Evolutionary conservation across 2,329 filamentous ascomycete genomes (phyloP).

Genomic region (Nemania sp.): DNA sequence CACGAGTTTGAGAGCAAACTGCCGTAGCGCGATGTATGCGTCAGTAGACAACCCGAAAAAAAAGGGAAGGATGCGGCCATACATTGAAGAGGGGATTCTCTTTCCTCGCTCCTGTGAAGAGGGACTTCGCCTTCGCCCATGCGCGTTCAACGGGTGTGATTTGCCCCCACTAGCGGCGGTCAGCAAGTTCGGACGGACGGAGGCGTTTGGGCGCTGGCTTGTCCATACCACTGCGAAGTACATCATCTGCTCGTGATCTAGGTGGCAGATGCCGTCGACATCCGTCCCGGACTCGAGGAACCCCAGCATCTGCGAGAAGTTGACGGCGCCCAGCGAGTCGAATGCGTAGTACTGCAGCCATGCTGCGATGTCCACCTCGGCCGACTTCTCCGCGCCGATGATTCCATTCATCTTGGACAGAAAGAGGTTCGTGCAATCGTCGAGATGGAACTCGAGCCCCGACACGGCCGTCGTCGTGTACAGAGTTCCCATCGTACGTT

Average conservation of each 20-base stretch:
- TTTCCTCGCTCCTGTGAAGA: constrained; percentile 12
- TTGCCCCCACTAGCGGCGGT: constrained; percentile 17
- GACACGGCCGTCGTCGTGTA: constrained; percentile 22
- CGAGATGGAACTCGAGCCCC: constrained; percentile 17
- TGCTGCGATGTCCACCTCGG: constrained; percentile 9
- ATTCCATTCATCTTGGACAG: constrained; percentile 18
- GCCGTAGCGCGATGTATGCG: background rate
- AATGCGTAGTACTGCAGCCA: constrained; percentile 27
- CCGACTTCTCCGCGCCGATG: constrained; percentile 4
- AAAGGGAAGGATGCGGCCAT: background rate
- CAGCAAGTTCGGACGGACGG: background rate
- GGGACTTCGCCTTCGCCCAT: constrained; percentile 9
- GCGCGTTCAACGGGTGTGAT: constrained; percentile 7
- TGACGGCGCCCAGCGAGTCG: constrained; percentile 19
- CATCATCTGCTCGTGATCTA: constrained; percentile 26
- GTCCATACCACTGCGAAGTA: constrained; percentile 20
- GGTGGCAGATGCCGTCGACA: constrained; percentile 21
- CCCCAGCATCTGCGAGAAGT: constrained; percentile 21
- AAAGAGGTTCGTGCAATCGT: constrained; percentile 18
- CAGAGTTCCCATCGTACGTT: constrained; percentile 20
- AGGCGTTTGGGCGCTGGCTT: background rate
- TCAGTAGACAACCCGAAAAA: background rate
- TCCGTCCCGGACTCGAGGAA: constrained; percentile 22
- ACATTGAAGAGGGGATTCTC: constrained; percentile 26
- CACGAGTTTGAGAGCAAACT: constrained; percentile 23